phyloP scores from a whole-genome alignment of 495 filamentous ascomycete genomes.

The Chaetomium fimeti region DNA sequence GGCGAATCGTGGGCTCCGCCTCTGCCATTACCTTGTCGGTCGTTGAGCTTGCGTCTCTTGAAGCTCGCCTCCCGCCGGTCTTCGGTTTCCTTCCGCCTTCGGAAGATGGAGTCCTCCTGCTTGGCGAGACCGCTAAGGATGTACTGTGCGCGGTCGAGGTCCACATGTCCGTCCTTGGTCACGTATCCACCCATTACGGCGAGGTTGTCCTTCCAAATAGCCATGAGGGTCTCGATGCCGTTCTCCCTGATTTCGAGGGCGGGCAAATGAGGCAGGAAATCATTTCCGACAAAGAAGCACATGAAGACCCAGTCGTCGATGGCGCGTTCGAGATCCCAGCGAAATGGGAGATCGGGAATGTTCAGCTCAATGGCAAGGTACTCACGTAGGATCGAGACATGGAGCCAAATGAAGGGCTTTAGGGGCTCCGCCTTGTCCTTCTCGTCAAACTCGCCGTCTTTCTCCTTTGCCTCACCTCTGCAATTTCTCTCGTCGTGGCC shows the following conservation, averaged over 20 bases:
- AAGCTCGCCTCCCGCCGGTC: conserved; percentile 74
- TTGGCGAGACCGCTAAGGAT: conserved; percentile 88
- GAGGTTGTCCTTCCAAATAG: conserved; percentile 93
- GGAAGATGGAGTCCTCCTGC: conserved; percentile 94
- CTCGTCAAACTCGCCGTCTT: conserved; percentile 80
- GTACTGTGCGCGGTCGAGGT: conserved; percentile 79
- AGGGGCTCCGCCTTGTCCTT: conserved; percentile 64
- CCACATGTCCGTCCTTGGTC: conserved; percentile 89
- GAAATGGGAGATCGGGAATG: conserved; percentile 71
- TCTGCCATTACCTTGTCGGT: conserved; percentile 43
- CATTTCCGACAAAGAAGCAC: conserved; percentile 99
- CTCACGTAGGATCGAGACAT: conserved; percentile 87
- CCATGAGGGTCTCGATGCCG: conserved; percentile 92
- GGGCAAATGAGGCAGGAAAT: conserved; percentile 95
- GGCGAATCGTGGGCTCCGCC: conserved; percentile 40
- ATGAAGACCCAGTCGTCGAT: conserved; percentile 99
- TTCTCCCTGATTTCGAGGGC: conserved; percentile 96
- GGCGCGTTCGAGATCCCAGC: conserved; percentile 88
- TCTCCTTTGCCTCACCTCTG: conserved; percentile 76
- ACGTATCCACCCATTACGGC: conserved; percentile 91
- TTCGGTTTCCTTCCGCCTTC: conserved; percentile 74
- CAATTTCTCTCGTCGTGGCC: conserved; percentile 86
- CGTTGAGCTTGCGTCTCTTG: conserved; percentile 71
- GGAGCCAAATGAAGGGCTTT: conserved; percentile 98
- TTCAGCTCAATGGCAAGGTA: conserved; percentile 89